Evolutionary conservation across 306 rosid genomes (phyloP).

Genomic region (Styphnolobium japonicum): DNA sequence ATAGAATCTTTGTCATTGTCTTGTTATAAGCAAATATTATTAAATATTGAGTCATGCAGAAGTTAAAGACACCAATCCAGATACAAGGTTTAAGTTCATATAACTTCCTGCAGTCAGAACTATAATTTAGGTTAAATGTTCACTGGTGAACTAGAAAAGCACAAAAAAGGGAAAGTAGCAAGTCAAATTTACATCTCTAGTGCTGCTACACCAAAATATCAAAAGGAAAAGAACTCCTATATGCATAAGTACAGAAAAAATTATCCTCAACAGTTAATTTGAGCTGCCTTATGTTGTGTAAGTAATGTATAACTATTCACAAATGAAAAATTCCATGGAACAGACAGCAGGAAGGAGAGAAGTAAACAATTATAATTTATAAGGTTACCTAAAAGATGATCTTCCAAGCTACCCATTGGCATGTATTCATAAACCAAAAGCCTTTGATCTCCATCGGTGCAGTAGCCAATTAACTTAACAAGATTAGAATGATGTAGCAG

Average conservation of each 20-base stretch:
- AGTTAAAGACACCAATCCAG: not conserved
- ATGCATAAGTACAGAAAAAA: not conserved
- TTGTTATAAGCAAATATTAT: not conserved
- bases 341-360: not conserved
- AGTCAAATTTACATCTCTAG: not conserved
- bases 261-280: not conserved
- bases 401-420: constrained; percentile 68
- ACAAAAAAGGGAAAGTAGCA: not conserved
- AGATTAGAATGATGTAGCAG: constrained; percentile 76
- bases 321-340: too few relatives aligned
- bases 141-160: not conserved
- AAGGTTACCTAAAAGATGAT: constrained; percentile 75
- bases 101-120: not conserved
- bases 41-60: not conserved
- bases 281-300: not conserved
- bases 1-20: too few relatives aligned
- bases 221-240: not conserved
- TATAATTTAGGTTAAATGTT: not conserved
- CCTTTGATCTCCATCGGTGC: constrained; percentile 82
- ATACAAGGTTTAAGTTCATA: not conserved
- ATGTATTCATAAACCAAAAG: constrained; percentile 79
- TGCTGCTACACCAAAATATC: not conserved
- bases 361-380: not conserved
- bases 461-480: constrained; percentile 76
- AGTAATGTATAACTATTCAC: too few relatives aligned